Conservation (phyloP, 257 asterid species). For the Paulownia fortunei region DNA sequence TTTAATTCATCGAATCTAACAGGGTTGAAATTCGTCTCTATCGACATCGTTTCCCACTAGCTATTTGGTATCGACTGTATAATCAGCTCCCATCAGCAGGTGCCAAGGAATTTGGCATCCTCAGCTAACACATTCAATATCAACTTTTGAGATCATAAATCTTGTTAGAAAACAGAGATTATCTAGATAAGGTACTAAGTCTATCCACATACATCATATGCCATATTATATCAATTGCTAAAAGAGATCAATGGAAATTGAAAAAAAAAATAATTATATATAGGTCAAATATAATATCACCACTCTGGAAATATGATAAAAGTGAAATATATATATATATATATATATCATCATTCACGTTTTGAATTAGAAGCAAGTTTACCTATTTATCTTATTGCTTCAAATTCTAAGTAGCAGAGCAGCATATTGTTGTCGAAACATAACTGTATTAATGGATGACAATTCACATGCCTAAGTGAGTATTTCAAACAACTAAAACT, state of each 20-base stretch:
- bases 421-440: not conserved
- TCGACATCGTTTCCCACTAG: constrained; percentile 9
- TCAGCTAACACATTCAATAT: not conserved
- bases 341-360: too few species aligned
- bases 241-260: too few species aligned
- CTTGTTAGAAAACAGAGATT: not conserved
- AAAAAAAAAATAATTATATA: too few species aligned
- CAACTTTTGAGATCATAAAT: constrained; percentile 17
- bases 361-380: too few species aligned
- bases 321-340: too few species aligned
- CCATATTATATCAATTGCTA: too few species aligned
- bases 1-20: constrained; percentile 1
- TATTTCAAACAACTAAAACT: not conserved
- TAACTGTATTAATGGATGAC: constrained; percentile 4
- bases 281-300: too few species aligned
- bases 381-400: not conserved
- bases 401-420: not conserved
- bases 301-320: too few species aligned
- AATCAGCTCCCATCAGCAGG: constrained; percentile 22
- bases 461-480: not conserved
- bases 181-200: constrained; percentile 18
- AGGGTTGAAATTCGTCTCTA: constrained; percentile 32
- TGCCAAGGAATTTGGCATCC: constrained; percentile 35
- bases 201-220: not conserved
- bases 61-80: not conserved